These are phyloP conservation scores for Golubevia sp. DNA, from an alignment of 1,284 basidiomycete species.

Conservation along the genomic window DNA sequence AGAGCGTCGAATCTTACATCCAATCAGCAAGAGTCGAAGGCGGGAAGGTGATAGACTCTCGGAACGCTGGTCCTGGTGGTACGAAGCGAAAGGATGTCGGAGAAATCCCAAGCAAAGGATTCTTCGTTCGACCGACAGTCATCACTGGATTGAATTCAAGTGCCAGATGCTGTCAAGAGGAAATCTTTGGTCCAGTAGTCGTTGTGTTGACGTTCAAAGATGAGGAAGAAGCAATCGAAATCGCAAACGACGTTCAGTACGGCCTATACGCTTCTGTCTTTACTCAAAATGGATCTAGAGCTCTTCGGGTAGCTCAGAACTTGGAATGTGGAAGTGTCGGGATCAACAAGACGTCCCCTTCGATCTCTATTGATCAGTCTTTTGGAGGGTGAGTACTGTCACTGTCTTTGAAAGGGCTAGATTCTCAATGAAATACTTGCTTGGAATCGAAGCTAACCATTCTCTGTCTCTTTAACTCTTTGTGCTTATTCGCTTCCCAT, in stretches of 20 bases:
- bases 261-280: slow-evolving; percentile 36
- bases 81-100: too few relatives aligned
- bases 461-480: too few relatives aligned
- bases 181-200: slow-evolving; percentile 39
- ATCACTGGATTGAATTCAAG: slow-evolving; percentile 16
- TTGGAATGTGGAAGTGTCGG: slow-evolving; percentile 33
- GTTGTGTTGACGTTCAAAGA: slow-evolving; percentile 27
- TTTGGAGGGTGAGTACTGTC: neutral
- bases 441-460: too few relatives aligned
- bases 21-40: too few relatives aligned
- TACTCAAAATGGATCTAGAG: slow-evolving; percentile 24
- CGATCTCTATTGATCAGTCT: neutral
- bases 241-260: slow-evolving; percentile 30
- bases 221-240: slow-evolving; percentile 23
- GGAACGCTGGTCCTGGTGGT: too few relatives aligned
- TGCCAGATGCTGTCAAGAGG: slow-evolving; percentile 24
- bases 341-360: slow-evolving; percentile 21
- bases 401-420: too few relatives aligned
- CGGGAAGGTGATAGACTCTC: too few relatives aligned
- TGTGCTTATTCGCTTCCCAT: too few relatives aligned
- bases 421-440: too few relatives aligned
- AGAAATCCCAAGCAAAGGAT: neutral
- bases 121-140: neutral
- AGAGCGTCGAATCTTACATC: too few relatives aligned
- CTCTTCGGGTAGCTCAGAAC: slow-evolving; percentile 15